Evolutionary conservation across 345 rosid genomes (phyloP), one percentile per base, ranked within the genome.

Genomic region (Salix caprea): DNA sequence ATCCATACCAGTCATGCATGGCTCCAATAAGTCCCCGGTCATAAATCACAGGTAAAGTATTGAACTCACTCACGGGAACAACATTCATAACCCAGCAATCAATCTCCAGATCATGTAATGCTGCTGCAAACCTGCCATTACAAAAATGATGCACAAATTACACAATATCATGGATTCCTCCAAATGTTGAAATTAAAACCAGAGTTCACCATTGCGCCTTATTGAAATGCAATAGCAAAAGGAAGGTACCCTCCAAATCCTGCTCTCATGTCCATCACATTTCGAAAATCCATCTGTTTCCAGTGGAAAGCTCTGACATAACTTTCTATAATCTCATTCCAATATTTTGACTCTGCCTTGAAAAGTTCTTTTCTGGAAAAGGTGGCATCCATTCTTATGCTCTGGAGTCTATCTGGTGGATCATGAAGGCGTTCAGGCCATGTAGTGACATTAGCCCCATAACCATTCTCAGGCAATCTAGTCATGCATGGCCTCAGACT

Each of bases 221-320:
- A 52, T 54, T 56, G 54, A 7, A 40, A 58, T 21, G 67, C 34
- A 61, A 28, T 60, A 26, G 32, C 28, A 67, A 52, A 65, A 69
- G 72, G 37, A 70, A 1, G 34, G 28, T 88, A 91, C 92, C 95
- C 95, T 84, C 95, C 91, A 58, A 85, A 85, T 75, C 90, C 90
- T 82, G 92, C 91, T 81, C 79, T 89, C 92, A 89, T 89, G 83
- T 89, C 95, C 73, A 89, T 73, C 69, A 88, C 92, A 76, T 91
- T 89, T 70, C 87, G 83, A 1, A 87, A 77, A 62, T 87, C 85
- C 74, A 83, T 73, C 68, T 82, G 82, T 50, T 87, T 89, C 95
- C 92, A 91, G 19, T 73, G 87, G 66, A 83, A 88, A 74, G 77
- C 90, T 19, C 84, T 73, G 2, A 91, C 76, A 23, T 84, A 91